Base-by-base conservation (phyloP, 106 monocot species). In the Dendrobium catenatum region DNA sequence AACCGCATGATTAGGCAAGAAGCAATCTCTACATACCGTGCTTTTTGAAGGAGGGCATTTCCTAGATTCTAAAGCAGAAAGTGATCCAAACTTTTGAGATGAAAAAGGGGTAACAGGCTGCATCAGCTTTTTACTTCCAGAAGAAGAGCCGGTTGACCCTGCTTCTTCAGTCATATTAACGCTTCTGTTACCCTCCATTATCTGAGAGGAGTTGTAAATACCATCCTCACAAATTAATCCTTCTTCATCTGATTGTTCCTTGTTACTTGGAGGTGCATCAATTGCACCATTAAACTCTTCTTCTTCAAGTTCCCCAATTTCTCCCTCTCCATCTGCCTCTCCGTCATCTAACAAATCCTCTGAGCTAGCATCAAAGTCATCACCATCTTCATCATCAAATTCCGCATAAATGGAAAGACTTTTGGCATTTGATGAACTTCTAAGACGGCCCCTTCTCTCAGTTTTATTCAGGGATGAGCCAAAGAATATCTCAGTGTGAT, bases 21-120 rank as follows among this genome's bases (percentile, higher is more conserved):
- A 72, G 16, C 22, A 47, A 17, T 72, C 16, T 54, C 42, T 72
- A 76, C 87, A 79, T 80, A 95, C 95, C 87, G 59, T 80, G 19
- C 83, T 81, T 79, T 89, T 93, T 75, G 87, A 84, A 81, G 82
- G 17, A 76, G 73, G 41, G 64, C 78, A 80, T 37, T 92, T 90
- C 75, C 90, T 89, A 26, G 93, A 77, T 83, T 95, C 95, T 77
- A 95, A 84, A 80, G 90, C 91, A 76, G 95, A 95, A 80, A 95
- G 89, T n/a, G 93, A 95, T 46, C 89, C 89, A 79, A 95, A 95
- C 61, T 95, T 95, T 80, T 91, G 90, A 20, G 87, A 85, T 80
- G 89, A 91, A 74, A 82, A 79, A 46, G 90, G 89, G 66, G 92
- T 89, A 27, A 78, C 78, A 79, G 85, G 72, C 37, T 79, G 86